A percentile compares a stretch with the other conserved stretches of the same genome.
These are phyloP conservation scores for Aureobasidium sp. DNA, from an alignment of 2,329 filamentous ascomycete genomes.

Conservation along the genomic window DNA sequence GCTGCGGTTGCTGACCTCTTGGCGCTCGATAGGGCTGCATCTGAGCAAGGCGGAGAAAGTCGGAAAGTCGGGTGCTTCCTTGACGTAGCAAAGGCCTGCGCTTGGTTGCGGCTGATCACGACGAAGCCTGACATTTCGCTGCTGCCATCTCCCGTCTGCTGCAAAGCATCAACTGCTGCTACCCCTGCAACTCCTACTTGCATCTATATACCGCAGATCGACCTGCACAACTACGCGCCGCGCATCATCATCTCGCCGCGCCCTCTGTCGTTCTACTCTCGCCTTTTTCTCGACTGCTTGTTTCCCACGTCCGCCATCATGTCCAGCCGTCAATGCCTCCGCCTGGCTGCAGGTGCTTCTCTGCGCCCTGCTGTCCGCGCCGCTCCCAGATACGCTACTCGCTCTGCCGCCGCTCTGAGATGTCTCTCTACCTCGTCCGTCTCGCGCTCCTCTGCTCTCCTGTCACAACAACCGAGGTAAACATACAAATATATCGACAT, in stretches of 20 bases:
- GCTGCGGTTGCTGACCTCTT: constrained; percentile 10
- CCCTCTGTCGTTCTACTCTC: neutral
- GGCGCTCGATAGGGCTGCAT: neutral
- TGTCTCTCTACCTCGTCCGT: constrained; percentile 13
- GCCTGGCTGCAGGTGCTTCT: constrained; percentile 22
- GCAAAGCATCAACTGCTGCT: constrained; percentile 5
- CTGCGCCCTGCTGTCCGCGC: constrained; percentile 22
- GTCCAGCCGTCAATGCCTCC: constrained; percentile 31
- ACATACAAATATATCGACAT: neutral
- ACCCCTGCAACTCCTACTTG: neutral
- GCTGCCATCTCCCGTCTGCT: neutral
- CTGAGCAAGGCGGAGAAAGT: too few relatives aligned
- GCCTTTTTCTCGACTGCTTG: neutral
- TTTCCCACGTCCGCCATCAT: constrained; percentile 17
- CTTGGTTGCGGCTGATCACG: constrained; percentile 11
- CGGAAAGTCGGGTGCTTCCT: neutral
- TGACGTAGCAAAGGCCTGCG: neutral
- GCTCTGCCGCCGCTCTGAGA: constrained; percentile 13
- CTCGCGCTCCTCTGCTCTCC: constrained; percentile 13
- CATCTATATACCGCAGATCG: neutral
- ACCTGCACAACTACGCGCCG: neutral
- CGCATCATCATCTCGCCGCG: neutral
- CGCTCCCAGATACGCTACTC: constrained; percentile 12
- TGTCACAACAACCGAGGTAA: constrained; percentile 14
- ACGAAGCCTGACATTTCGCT: neutral